Evolutionary conservation across 208 protist species (phyloP).

Genomic region (Crithidia fasciculata): DNA sequence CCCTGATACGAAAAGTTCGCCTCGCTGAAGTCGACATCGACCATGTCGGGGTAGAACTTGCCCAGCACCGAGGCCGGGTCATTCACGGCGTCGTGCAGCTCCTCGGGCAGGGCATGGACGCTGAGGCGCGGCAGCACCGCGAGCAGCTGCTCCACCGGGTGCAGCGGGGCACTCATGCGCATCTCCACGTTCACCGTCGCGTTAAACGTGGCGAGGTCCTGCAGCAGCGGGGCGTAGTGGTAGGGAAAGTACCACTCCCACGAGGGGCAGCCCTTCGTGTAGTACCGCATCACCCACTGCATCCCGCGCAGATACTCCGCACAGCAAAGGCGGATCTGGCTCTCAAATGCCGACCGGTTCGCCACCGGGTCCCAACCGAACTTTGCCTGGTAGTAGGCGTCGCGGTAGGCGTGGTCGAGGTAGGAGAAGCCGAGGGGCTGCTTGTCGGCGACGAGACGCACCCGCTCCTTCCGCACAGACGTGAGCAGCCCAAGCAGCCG

Average conservation of each 20-base stretch:
- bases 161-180: constrained; percentile 86
- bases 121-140: constrained; percentile 94
- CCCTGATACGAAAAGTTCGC: constrained; percentile 95
- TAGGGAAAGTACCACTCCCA: constrained; percentile 99
- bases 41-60: constrained; percentile 97
- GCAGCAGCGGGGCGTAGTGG: constrained; percentile 98
- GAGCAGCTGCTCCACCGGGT: constrained; percentile 98
- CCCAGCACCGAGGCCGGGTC: constrained; percentile 93
- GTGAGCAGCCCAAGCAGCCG: constrained; percentile 49
- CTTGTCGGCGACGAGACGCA: constrained; percentile 64
- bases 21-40: constrained; percentile 97
- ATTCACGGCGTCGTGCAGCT: constrained; percentile 91
- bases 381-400: constrained; percentile 84
- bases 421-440: constrained; percentile 86
- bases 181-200: constrained; percentile 72
- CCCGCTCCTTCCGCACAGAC: constrained; percentile 62
- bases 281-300: constrained; percentile 99
- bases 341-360: constrained; percentile 66
- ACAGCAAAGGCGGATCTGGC: constrained; percentile 69
- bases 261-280: constrained; percentile 96
- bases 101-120: constrained; percentile 90
- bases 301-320: constrained; percentile 96
- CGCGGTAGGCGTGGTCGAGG: constrained; percentile 67
- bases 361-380: constrained; percentile 71
- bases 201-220: constrained; percentile 79